Evolutionary conservation across 2,329 filamentous ascomycete species (phyloP).

Genomic region (Ceratocystis papillata): DNA sequence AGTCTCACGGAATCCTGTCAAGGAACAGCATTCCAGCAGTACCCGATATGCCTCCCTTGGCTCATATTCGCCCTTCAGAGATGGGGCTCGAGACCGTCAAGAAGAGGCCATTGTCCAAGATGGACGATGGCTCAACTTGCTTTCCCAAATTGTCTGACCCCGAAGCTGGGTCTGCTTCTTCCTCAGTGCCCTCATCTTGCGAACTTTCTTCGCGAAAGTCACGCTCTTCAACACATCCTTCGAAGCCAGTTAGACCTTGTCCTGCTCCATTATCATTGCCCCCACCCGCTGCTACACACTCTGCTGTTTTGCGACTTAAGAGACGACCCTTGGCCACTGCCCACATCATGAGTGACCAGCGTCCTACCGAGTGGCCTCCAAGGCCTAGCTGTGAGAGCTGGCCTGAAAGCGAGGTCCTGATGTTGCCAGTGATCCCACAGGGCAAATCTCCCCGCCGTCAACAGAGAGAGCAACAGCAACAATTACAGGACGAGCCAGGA

Average conservation of each 20-base stretch:
- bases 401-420: constrained; percentile 24
- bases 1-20: not conserved
- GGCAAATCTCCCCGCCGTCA: constrained; percentile 34
- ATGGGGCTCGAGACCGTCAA: constrained; percentile 12
- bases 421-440: constrained; percentile 43
- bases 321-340: not conserved
- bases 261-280: not conserved
- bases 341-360: constrained; percentile 6
- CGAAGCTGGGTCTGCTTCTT: not conserved
- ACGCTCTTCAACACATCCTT: not conserved
- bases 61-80: not conserved
- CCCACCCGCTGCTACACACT: not conserved
- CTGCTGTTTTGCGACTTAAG: not conserved
- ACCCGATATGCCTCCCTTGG: constrained; percentile 4
- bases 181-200: not conserved
- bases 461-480: not conserved
- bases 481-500: not conserved
- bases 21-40: constrained; percentile 10
- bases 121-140: constrained; percentile 1
- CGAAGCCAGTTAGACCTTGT: not conserved
- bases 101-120: constrained; percentile 17
- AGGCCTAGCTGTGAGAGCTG: constrained; percentile 19
- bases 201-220: not conserved
- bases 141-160: not conserved
- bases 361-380: constrained; percentile 18